Evolutionary conservation across 345 rosid species (phyloP), one percentile per base, ranked within the genome.

Genomic region (Rhizophora apiculata): DNA sequence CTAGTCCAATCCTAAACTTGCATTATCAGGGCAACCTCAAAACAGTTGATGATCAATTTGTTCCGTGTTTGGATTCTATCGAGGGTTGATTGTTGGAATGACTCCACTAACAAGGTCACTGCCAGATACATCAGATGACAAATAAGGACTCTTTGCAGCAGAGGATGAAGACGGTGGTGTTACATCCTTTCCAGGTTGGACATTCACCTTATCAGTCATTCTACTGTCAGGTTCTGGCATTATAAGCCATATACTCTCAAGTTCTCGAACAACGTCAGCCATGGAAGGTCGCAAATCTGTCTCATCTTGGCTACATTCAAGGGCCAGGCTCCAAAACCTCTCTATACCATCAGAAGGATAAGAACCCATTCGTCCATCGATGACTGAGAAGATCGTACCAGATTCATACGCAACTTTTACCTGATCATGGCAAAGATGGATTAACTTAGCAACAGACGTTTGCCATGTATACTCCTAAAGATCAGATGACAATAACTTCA

Each of bases 331-430:
- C 70, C 87, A 77, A 65, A 95, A 88, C 84, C 74, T 92, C 82
- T 88, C 96, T 22, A 92, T 71, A 59, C 97, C 88, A 68, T 95
- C 94, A 0, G 83, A 77, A 58, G 97, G 97, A 79, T 87, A 91
- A n/a, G 96, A 86, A n/a, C 92, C 93, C 99, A 95, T 92, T 67
- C 80, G 76, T n/a, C 76, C 86, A 72, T 95, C 99, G 9, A 95
- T 84, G 1, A 80, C 75, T 4, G 99, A 92, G 86, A 85, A 79
- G 70, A 89, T 83, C 84, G 78, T 81, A 39, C 97, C 90, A 5
- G 97, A 84, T 64, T 88, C 85, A 73, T 87, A 81, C 0, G 96
- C 91, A 21, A 68, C 22, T 52, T 88, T 92, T 34, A 89, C 86
- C 99, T 95, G 85, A 66, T 67, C 21, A 27, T 13, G 18, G 49